Conservation (phyloP, 306 rosid genomes). For the Cucumis hystrix region DNA sequence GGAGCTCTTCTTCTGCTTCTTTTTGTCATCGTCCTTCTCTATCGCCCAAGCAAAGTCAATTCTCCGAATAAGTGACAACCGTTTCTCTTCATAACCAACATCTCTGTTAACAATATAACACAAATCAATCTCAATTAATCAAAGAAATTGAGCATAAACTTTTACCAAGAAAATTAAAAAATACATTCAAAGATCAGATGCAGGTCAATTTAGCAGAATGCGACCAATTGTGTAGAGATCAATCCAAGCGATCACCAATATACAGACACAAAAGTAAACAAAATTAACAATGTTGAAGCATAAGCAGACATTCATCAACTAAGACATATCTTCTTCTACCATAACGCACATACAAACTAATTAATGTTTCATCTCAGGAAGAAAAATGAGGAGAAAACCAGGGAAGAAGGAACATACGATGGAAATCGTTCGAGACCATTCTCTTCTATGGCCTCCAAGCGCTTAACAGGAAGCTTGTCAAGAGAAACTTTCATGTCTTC, state of each 20-base stretch:
- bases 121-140: background rate
- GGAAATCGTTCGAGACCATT: slow-evolving; percentile 75
- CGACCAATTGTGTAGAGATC: background rate
- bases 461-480: slow-evolving; percentile 85
- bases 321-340: background rate
- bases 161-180: background rate
- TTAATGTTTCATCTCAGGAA: background rate
- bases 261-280: background rate
- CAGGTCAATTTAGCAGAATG: background rate
- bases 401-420: slow-evolving; percentile 26
- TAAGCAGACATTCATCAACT: background rate
- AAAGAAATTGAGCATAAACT: background rate
- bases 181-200: background rate
- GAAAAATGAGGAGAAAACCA: background rate
- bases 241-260: background rate
- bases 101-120: slow-evolving; percentile 26
- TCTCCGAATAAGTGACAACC: slow-evolving; percentile 55
- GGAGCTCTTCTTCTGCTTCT: slow-evolving; percentile 65
- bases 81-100: slow-evolving; percentile 71
- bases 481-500: slow-evolving; percentile 42
- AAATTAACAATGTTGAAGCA: background rate
- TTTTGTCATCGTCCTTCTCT: slow-evolving; percentile 58
- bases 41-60: slow-evolving; percentile 88
- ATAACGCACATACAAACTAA: background rate
- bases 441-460: slow-evolving; percentile 78